Evolutionary conservation across 2,329 filamentous ascomycete genomes (phyloP).

Genomic region (Fusarium robinianum): DNA sequence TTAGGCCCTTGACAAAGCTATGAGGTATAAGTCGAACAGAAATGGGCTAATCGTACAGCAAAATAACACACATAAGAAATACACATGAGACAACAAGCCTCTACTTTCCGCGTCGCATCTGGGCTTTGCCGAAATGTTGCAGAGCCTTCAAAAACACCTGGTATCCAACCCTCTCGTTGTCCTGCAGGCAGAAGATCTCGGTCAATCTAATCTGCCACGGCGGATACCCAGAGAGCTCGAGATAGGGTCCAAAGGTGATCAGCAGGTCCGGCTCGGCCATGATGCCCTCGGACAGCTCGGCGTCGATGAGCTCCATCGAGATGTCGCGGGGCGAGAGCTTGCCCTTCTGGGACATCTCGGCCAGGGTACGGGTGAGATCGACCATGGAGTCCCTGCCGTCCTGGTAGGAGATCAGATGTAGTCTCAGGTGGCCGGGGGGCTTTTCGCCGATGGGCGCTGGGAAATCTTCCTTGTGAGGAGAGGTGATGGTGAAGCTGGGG

Average conservation of each 20-base stretch:
- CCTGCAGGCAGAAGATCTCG: slow-evolving; percentile 82
- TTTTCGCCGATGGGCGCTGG: slow-evolving; percentile 38
- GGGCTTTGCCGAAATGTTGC: slow-evolving; percentile 81
- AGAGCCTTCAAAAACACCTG: slow-evolving; percentile 88
- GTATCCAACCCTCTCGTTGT: slow-evolving; percentile 86
- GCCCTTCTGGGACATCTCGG: slow-evolving; percentile 90
- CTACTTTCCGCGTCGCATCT: slow-evolving; percentile 81
- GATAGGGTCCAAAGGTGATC: slow-evolving; percentile 80
- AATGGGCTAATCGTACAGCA: too few species aligned
- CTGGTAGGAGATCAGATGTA: slow-evolving; percentile 83
- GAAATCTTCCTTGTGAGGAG: slow-evolving; percentile 48
- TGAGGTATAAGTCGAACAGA: too few species aligned
- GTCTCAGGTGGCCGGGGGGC: slow-evolving; percentile 50
- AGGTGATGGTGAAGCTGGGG: slow-evolving; percentile 66
- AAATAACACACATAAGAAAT: slow-evolving; percentile 11
- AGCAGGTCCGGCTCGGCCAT: slow-evolving; percentile 90
- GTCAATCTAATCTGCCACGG: slow-evolving; percentile 95
- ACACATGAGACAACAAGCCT: background rate
- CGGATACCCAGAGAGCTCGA: slow-evolving; percentile 88
- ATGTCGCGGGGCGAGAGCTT: slow-evolving; percentile 85
- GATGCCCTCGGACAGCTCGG: slow-evolving; percentile 77
- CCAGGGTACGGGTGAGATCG: slow-evolving; percentile 89
- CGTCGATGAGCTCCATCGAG: slow-evolving; percentile 82
- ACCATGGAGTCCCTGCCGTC: slow-evolving; percentile 94
- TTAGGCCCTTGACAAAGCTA: too few species aligned